Conservation (phyloP, 2,329 filamentous ascomycete genomes). For the Aspergillus ustus region DNA sequence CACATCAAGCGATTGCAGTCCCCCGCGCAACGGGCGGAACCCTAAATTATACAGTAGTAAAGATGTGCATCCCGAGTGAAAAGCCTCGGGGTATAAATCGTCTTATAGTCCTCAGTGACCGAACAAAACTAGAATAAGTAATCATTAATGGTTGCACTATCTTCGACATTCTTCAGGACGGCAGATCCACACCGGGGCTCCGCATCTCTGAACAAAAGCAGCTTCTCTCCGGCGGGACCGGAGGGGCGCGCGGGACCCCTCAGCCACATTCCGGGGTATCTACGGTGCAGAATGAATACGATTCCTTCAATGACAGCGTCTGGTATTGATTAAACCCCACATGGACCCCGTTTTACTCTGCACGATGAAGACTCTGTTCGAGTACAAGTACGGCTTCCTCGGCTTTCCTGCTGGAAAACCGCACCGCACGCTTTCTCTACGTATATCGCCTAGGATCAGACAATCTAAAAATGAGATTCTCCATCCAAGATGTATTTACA, state of each 20-base stretch:
- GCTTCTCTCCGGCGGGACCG: not conserved
- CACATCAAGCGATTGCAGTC: too few species aligned
- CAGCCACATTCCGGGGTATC: not conserved
- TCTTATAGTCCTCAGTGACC: too few species aligned
- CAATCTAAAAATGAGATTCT: not conserved
- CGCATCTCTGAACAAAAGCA: not conserved
- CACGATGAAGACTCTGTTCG: too few species aligned
- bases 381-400: too few species aligned
- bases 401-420: not conserved
- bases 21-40: too few species aligned
- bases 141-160: too few species aligned
- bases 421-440: too few species aligned
- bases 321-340: not conserved
- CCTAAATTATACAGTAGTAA: too few species aligned
- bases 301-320: not conserved
- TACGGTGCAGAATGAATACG: not conserved
- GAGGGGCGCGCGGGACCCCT: not conserved
- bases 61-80: too few species aligned
- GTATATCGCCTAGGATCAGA: not conserved
- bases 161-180: not conserved
- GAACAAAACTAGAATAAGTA: too few species aligned
- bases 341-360: too few species aligned
- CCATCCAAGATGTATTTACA: not conserved
- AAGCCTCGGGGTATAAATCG: too few species aligned
- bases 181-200: not conserved